Conservation (phyloP, 129 eudicot genomes). For the Calendula officinalis region DNA sequence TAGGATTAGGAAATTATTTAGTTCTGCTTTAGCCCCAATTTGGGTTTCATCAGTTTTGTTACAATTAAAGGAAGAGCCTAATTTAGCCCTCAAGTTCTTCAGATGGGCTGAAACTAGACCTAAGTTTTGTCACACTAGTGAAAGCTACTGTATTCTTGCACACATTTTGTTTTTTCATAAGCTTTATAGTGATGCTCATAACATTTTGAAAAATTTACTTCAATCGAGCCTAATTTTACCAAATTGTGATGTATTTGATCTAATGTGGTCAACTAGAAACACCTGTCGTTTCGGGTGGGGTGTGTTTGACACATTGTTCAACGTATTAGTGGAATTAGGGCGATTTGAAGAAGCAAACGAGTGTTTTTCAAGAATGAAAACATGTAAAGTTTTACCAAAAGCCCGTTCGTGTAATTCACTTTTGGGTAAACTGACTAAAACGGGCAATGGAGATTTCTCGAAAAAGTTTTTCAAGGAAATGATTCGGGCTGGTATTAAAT, state of each 20-base stretch:
- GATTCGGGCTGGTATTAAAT: constrained; percentile 57
- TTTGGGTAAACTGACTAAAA: constrained; percentile 52
- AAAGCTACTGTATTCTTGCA: constrained; percentile 63
- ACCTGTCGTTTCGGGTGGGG: constrained; percentile 73
- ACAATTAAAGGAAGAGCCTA: constrained; percentile 66
- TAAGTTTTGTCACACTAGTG: constrained; percentile 65
- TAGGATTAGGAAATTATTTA: constrained; percentile 51
- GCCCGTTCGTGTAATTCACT: constrained; percentile 75
- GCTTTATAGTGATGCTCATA: constrained; percentile 57
- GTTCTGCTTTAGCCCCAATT: constrained; percentile 54
- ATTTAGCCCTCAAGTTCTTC: constrained; percentile 56
- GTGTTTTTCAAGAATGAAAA: constrained; percentile 65
- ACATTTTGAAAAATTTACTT: constrained; percentile 46
- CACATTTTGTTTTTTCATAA: constrained; percentile 74
- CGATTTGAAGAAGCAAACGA: constrained; percentile 70
- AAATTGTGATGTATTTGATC: constrained; percentile 47
- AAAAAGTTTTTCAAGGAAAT: constrained; percentile 57
- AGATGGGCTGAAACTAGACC: constrained; percentile 60
- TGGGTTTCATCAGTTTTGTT: constrained; percentile 57
- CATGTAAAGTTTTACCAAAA: constrained; percentile 62
- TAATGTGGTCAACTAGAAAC: constrained; percentile 74
- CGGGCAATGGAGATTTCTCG: constrained; percentile 45
- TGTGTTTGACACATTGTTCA: constrained; percentile 76
- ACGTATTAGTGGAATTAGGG: constrained; percentile 66
- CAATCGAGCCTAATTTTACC: constrained; percentile 26